A percentile compares a stretch with the other conserved stretches of the same genome.
Evolutionary conservation across 169 alveolate genomes (phyloP).

Genomic region (Eimeria falciformis): DNA sequence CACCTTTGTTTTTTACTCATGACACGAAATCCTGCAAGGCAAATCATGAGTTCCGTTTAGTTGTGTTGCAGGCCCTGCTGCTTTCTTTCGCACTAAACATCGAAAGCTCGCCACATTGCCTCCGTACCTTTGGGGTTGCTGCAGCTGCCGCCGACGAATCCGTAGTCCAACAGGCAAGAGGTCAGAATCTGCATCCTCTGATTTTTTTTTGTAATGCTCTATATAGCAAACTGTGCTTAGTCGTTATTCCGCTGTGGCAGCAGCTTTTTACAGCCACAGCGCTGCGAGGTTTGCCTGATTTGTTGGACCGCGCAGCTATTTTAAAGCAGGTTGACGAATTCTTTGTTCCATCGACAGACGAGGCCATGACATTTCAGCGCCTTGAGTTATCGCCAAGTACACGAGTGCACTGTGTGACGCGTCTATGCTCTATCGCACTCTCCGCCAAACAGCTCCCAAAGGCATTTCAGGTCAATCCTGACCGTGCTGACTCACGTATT

Average conservation of each 20-base stretch:
- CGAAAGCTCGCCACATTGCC: conserved; percentile 38
- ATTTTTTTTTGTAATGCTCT: neutral
- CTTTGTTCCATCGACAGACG: neutral
- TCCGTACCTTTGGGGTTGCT: conserved; percentile 62
- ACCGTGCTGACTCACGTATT: conserved; percentile 60
- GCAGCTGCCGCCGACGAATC: conserved; percentile 59
- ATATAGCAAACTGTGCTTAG: no score
- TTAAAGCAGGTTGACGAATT: conserved; percentile 37
- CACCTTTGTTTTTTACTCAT: no score
- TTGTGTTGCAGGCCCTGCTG: conserved; percentile 30
- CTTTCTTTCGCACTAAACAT: conserved; percentile 47
- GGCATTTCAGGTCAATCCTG: conserved; percentile 55
- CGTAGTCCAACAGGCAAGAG: conserved; percentile 40
- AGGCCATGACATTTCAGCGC: neutral
- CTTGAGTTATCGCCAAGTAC: neutral
- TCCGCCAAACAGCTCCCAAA: conserved; percentile 67
- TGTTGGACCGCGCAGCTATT: conserved; percentile 2
- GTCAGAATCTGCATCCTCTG: neutral
- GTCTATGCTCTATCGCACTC: conserved; percentile 64
- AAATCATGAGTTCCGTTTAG: no score
- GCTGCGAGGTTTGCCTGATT: neutral
- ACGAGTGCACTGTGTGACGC: conserved; percentile 36
- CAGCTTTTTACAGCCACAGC: neutral
- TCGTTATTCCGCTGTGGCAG: neutral
- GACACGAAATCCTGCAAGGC: no score